Conservation (phyloP, 176 grass and related monocot species). For the Hordeum marinum region DNA sequence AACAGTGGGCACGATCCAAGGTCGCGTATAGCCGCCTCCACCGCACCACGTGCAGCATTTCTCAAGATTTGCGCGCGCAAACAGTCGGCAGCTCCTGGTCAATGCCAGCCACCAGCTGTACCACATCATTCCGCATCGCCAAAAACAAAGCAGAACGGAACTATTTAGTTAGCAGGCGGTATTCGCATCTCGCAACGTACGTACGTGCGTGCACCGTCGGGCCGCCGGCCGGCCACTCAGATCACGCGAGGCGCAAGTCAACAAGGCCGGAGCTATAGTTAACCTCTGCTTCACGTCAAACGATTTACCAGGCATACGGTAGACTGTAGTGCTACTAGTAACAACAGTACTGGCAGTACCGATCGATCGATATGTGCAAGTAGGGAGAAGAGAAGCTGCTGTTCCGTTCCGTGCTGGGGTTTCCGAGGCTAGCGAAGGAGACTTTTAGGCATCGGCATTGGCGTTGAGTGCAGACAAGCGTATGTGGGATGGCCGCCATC, state of each 20-base stretch:
- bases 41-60: constrained; percentile 21
- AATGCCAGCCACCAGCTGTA: constrained; percentile 6
- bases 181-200: no score
- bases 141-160: not conserved
- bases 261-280: not conserved
- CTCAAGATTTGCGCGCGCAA: constrained; percentile 26
- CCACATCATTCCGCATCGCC: not conserved
- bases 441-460: constrained; percentile 38
- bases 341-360: not conserved
- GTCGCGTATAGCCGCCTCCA: constrained; percentile 19
- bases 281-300: not conserved
- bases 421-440: constrained; percentile 26
- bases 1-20: not conserved
- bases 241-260: not conserved
- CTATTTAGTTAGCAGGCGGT: no score
- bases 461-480: constrained; percentile 47
- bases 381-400: not conserved
- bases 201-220: no score
- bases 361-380: not conserved
- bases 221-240: not conserved
- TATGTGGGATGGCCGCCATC: constrained; percentile 24
- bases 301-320: not conserved
- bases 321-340: not conserved
- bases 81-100: constrained; percentile 15
- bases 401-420: not conserved